Conservation (phyloP, 2,329 filamentous ascomycete genomes). For the Simplicillium aogashimaense region DNA sequence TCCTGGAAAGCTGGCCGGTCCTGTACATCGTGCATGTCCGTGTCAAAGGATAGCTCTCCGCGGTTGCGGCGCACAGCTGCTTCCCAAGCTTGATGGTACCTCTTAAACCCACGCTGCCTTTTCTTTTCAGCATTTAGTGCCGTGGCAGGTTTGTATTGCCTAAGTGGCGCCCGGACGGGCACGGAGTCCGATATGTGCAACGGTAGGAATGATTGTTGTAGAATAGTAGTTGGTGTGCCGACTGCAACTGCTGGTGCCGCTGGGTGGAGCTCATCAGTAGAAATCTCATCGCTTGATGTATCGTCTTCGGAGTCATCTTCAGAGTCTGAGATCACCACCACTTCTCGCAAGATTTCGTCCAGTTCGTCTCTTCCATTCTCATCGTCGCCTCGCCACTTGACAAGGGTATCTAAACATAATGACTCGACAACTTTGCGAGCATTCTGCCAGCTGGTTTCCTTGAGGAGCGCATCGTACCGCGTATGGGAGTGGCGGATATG, state of each 20-base stretch:
- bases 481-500: slow-evolving; percentile 60
- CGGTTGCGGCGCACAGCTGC: slow-evolving; percentile 24
- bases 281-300: slow-evolving; percentile 20
- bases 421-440: slow-evolving; percentile 52
- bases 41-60: slow-evolving; percentile 11
- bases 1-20: slow-evolving; percentile 6
- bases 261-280: slow-evolving; percentile 13
- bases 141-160: neutral
- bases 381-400: slow-evolving; percentile 65
- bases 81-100: slow-evolving; percentile 32
- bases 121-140: slow-evolving; percentile 9
- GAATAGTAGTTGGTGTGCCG: neutral
- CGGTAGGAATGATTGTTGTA: neutral
- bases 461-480: slow-evolving; percentile 51
- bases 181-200: too few relatives aligned
- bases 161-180: neutral
- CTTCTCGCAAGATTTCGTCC: slow-evolving; percentile 56
- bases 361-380: slow-evolving; percentile 58
- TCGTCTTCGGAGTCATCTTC: slow-evolving; percentile 35
- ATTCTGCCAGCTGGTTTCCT: slow-evolving; percentile 47
- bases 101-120: slow-evolving; percentile 31
- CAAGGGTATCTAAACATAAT: slow-evolving; percentile 52
- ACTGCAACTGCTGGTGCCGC: neutral
- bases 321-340: slow-evolving; percentile 55
- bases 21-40: slow-evolving; percentile 16